Evolutionary conservation across 345 rosid species (phyloP).

Genomic region (Passiflora organensis): DNA sequence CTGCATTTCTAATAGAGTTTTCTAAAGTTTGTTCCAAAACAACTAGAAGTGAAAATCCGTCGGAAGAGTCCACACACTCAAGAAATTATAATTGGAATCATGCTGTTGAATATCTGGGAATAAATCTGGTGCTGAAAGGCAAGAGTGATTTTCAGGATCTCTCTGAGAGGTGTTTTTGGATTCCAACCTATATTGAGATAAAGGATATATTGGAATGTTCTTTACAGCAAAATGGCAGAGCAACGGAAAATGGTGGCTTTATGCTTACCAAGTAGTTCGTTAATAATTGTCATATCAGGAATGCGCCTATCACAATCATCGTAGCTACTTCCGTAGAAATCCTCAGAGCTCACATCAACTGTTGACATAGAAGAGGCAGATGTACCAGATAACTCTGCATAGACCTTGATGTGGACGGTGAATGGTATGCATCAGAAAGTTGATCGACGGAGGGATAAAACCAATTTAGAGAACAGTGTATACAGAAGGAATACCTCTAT

Average conservation of each 20-base stretch:
- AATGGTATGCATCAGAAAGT: not conserved
- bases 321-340: slow-evolving; percentile 86
- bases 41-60: too few species aligned
- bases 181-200: slow-evolving; percentile 54
- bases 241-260: too few species aligned
- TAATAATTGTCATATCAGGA: slow-evolving; percentile 97
- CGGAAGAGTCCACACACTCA: too few species aligned
- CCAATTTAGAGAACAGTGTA: not conserved
- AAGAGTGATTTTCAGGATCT: slow-evolving; percentile 85
- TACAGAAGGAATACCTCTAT: slow-evolving; percentile 43
- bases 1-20: too few species aligned
- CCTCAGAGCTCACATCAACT: slow-evolving; percentile 80
- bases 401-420: slow-evolving; percentile 38
- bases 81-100: too few species aligned
- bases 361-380: slow-evolving; percentile 61
- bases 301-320: slow-evolving; percentile 97
- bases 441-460: not conserved
- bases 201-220: not conserved
- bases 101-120: slow-evolving; percentile 82
- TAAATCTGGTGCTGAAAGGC: slow-evolving; percentile 89
- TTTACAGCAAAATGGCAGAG: too few species aligned
- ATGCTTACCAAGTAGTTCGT: slow-evolving; percentile 72
- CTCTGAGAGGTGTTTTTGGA: slow-evolving; percentile 93
- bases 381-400: slow-evolving; percentile 68
- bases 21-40: too few species aligned